A percentile compares a stretch with the other conserved stretches of the same genome.
phyloP scores from a whole-genome alignment of 78 protist species.

The Cavenderia fasciculata region DNA sequence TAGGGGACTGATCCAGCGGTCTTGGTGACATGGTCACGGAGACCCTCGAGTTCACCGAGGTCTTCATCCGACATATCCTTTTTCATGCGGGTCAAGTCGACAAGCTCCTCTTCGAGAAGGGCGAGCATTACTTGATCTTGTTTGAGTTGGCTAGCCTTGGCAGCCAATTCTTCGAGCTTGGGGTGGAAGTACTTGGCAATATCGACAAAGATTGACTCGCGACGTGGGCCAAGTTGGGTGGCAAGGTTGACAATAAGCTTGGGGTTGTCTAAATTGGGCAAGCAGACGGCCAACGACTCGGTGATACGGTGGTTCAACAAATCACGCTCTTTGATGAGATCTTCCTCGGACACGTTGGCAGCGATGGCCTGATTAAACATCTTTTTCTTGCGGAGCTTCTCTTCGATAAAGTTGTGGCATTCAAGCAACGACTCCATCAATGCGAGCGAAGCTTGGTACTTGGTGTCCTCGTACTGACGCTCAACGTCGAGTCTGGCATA shows the following conservation, averaged over 20 bases:
- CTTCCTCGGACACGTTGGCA: conserved; percentile 10
- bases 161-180: neutral
- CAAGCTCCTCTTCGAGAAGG: conserved; percentile 20
- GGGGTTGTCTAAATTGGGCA: neutral
- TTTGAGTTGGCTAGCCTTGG: conserved; percentile 11
- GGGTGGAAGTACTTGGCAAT: conserved; percentile 42
- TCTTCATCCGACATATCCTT: conserved; percentile 58
- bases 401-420: conserved; percentile 27
- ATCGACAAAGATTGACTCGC: conserved; percentile 15
- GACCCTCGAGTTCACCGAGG: neutral
- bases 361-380: conserved; percentile 26
- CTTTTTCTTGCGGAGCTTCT: conserved; percentile 47
- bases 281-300: conserved; percentile 8
- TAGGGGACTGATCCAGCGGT: neutral
- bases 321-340: conserved; percentile 11
- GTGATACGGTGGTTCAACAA: neutral
- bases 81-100: conserved; percentile 31
- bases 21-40: neutral
- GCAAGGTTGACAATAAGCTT: conserved; percentile 3
- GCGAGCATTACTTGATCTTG: neutral
- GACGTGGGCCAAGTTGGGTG: neutral
- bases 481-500: neutral
- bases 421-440: conserved; percentile 11
- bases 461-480: conserved; percentile 33
- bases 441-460: conserved; percentile 1